Evolutionary conservation across 352 stramenopile genomes (phyloP).

Genomic region (Thraustotheca clavata): DNA sequence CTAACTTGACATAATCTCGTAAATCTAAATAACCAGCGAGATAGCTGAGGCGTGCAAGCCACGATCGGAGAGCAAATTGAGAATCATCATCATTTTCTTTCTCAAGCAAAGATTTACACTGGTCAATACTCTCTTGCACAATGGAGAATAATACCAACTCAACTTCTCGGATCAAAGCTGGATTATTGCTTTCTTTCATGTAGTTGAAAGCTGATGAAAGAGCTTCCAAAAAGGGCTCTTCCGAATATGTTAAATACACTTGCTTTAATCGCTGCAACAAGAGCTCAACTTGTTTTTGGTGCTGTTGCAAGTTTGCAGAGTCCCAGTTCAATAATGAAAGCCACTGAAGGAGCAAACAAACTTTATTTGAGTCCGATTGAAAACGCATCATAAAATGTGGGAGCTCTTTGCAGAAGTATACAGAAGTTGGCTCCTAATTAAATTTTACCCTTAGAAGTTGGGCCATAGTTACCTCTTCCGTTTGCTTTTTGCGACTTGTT

Average conservation of each 20-base stretch:
- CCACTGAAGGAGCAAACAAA: slow-evolving; percentile 61
- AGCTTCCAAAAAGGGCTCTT: slow-evolving; percentile 58
- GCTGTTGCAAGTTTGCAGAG: slow-evolving; percentile 55
- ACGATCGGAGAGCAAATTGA: slow-evolving; percentile 56
- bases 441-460: slow-evolving; percentile 24
- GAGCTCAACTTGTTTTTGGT: slow-evolving; percentile 52
- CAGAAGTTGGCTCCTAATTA: slow-evolving; percentile 39
- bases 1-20: slow-evolving; percentile 43
- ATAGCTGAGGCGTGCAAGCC: slow-evolving; percentile 49
- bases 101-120: slow-evolving; percentile 40
- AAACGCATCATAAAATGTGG: slow-evolving; percentile 63
- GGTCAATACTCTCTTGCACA: slow-evolving; percentile 55
- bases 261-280: slow-evolving; percentile 72
- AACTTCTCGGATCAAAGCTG: slow-evolving; percentile 67
- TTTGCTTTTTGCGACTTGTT: slow-evolving; percentile 17
- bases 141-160: slow-evolving; percentile 70
- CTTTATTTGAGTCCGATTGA: slow-evolving; percentile 71
- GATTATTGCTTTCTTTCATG: slow-evolving; percentile 58
- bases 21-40: slow-evolving; percentile 53
- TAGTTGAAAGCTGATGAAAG: slow-evolving; percentile 61
- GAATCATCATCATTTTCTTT: slow-evolving; percentile 53
- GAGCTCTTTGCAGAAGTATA: slow-evolving; percentile 67
- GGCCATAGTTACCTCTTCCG: slow-evolving; percentile 30
- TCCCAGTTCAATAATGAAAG: slow-evolving; percentile 61
- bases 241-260: slow-evolving; percentile 52